Evolutionary conservation across 768 basidiomycete species (phyloP).

Genomic region (Neoboletus subvelutipes): DNA sequence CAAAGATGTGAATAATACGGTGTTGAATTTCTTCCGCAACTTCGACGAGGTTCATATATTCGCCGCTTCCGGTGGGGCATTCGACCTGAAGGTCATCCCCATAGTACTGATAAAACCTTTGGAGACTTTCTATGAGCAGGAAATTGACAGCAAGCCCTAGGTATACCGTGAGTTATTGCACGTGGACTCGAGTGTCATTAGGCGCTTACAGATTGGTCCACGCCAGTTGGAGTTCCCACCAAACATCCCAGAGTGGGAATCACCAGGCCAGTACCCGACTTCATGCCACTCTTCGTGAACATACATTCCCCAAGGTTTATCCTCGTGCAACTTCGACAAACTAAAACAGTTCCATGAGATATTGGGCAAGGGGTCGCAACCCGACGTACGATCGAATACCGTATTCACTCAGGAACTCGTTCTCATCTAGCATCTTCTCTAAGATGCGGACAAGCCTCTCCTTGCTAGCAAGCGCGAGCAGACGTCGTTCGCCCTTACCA

Average conservation of each 20-base stretch:
- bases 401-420: constrained; percentile 93
- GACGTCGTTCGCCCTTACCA: constrained; percentile 82
- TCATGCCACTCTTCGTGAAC: constrained; percentile 91
- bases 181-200: neutral
- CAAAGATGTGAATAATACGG: constrained; percentile 97
- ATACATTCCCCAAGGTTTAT: constrained; percentile 92
- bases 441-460: constrained; percentile 86
- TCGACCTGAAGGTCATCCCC: constrained; percentile 92
- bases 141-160: constrained; percentile 96
- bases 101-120: constrained; percentile 97
- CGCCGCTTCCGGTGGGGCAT: constrained; percentile 96
- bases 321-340: constrained; percentile 86
- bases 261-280: constrained; percentile 97
- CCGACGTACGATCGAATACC: constrained; percentile 88
- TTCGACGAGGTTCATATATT: constrained; percentile 91
- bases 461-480: constrained; percentile 89
- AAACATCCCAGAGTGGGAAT: constrained; percentile 97
- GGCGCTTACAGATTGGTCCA: constrained; percentile 75
- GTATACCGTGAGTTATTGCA: neutral
- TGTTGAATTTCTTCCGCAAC: constrained; percentile 99
- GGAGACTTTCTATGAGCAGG: constrained; percentile 91
- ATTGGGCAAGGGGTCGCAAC: neutral
- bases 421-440: constrained; percentile 96
- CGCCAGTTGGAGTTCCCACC: constrained; percentile 98
- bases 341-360: constrained; percentile 41